These are phyloP conservation scores for Megacollybia platyphylla DNA, from an alignment of 1,284 basidiomycete species.

Conservation along the genomic window DNA sequence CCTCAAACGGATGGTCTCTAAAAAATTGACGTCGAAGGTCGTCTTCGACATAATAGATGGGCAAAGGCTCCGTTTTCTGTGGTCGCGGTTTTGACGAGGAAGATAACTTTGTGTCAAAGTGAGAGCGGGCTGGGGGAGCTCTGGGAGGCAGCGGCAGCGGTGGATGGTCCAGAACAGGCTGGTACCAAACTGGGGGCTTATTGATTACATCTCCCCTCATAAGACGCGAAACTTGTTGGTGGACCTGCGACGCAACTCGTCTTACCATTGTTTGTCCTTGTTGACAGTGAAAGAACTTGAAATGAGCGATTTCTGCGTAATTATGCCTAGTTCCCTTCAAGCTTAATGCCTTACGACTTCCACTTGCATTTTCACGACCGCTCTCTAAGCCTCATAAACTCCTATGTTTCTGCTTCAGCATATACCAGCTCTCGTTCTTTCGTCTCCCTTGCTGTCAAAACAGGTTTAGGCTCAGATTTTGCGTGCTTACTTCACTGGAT, in stretches of 20 bases:
- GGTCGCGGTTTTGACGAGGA: constrained; percentile 20
- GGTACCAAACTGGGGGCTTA: constrained; percentile 74
- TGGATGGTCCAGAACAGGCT: constrained; percentile 78
- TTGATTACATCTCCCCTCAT: constrained; percentile 61
- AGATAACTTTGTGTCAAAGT: constrained; percentile 27
- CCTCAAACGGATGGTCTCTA: constrained; percentile 92
- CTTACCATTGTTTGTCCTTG: constrained; percentile 58
- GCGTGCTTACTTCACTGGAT: not conserved
- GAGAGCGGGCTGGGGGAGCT: constrained; percentile 44
- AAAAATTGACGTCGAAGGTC: constrained; percentile 85
- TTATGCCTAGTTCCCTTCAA: not conserved
- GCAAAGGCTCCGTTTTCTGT: constrained; percentile 40
- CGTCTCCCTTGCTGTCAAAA: not conserved
- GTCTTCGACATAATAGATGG: constrained; percentile 80
- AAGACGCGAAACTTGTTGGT: constrained; percentile 78
- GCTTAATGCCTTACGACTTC: not conserved
- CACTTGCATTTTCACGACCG: not conserved
- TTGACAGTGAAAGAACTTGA: not conserved
- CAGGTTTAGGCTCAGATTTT: not conserved
- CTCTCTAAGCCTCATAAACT: not conserved
- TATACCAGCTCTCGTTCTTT: not conserved
- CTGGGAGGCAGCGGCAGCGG: constrained; percentile 77
- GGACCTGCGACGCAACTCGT: constrained; percentile 79
- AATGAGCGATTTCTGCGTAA: not conserved
- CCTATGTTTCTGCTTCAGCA: not conserved